These are phyloP conservation scores for Botrytis fragariae DNA, from an alignment of 2,329 filamentous ascomycete genomes.

Conservation along the genomic window DNA sequence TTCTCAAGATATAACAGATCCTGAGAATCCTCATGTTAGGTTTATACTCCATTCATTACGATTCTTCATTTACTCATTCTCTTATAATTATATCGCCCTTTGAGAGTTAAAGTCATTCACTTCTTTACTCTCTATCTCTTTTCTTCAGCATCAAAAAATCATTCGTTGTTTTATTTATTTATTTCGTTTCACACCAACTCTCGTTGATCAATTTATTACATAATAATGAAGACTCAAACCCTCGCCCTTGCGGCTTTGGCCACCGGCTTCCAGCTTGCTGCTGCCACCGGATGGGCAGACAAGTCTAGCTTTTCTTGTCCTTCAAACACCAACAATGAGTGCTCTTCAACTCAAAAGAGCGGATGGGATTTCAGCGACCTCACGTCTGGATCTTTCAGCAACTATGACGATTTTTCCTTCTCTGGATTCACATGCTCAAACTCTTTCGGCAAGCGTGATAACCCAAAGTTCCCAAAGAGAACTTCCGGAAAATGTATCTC, in stretches of 20 bases:
- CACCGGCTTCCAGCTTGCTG: conserved; percentile 46
- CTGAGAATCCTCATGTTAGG: conserved; percentile 20
- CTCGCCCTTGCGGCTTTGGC: conserved; percentile 22
- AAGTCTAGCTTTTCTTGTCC: conserved; percentile 63
- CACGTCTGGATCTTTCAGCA: conserved; percentile 55
- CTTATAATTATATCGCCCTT: conserved; percentile 25
- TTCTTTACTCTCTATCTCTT: conserved; percentile 43
- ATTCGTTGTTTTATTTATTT: conserved; percentile 36
- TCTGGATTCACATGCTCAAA: conserved; percentile 68
- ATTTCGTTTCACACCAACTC: conserved; percentile 25
- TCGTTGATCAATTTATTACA: conserved; percentile 29
- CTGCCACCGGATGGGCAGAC: conserved; percentile 49
- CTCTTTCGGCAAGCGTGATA: conserved; percentile 59
- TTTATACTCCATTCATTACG: conserved; percentile 10
- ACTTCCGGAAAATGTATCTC: conserved; percentile 55
- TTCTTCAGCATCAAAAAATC: conserved; percentile 33
- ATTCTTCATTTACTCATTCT: conserved; percentile 12
- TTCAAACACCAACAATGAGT: conserved; percentile 72
- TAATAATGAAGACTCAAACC: conserved; percentile 44
- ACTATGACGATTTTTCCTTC: conserved; percentile 73
- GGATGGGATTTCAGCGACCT: conserved; percentile 75
- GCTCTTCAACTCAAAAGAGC: conserved; percentile 62
- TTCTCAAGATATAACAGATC: conserved; percentile 22
- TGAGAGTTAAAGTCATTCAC: conserved; percentile 46
- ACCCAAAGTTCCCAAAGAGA: conserved; percentile 39